These are phyloP conservation scores for Fraxinus angustifolia DNA, from an alignment of 305 asterid genomes.

Conservation along the genomic window DNA sequence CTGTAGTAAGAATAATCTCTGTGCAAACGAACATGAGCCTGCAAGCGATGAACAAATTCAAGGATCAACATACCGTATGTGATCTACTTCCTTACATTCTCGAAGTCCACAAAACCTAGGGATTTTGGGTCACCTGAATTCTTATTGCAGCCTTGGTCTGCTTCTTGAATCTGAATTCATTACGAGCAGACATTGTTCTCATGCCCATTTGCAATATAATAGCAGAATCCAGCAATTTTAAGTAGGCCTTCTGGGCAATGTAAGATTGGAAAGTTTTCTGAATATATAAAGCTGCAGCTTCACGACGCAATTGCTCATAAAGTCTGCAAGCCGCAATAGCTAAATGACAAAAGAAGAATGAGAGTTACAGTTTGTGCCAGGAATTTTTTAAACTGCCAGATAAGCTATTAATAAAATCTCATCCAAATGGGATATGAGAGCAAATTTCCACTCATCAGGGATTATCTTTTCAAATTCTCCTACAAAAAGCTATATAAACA, in stretches of 20 bases:
- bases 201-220: slow-evolving; percentile 78
- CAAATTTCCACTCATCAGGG: slow-evolving; percentile 9
- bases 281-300: slow-evolving; percentile 82
- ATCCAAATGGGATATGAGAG: slow-evolving; percentile 15
- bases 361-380: slow-evolving; percentile 8
- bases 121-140: slow-evolving; percentile 62
- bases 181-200: slow-evolving; percentile 88
- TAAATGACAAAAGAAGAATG: slow-evolving; percentile 22
- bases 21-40: slow-evolving; percentile 78
- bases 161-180: slow-evolving; percentile 76
- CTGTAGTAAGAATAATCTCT: slow-evolving; percentile 61
- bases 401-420: slow-evolving; percentile 15
- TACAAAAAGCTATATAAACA: slow-evolving; percentile 13
- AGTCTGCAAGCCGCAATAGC: slow-evolving; percentile 83
- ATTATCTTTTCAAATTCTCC: slow-evolving; percentile 10
- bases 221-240: slow-evolving; percentile 57
- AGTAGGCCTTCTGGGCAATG: slow-evolving; percentile 61
- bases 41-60: slow-evolving; percentile 21
- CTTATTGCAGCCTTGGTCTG: slow-evolving; percentile 88
- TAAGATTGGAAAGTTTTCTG: slow-evolving; percentile 84
- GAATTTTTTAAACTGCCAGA: slow-evolving; percentile 18
- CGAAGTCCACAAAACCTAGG: slow-evolving; percentile 17
- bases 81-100: slow-evolving; percentile 13
- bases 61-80: slow-evolving; percentile 11
- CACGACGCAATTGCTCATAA: slow-evolving; percentile 79